phyloP scores from a whole-genome alignment of 805 yeast species.

The Ogataea chonburiensis region DNA sequence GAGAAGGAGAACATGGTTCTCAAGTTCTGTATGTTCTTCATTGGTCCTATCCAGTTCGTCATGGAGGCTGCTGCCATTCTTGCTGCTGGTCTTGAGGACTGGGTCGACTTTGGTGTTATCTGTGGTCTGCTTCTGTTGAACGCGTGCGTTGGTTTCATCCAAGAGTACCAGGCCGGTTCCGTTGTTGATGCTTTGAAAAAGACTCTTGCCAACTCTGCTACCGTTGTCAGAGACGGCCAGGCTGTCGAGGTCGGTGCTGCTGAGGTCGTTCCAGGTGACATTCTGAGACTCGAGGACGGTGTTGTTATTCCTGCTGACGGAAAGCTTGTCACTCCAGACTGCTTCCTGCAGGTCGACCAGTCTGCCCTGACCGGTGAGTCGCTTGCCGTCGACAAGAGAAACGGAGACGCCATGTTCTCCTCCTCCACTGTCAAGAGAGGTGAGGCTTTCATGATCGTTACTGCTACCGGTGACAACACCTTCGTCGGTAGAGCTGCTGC shows the following conservation, averaged over 20 bases:
- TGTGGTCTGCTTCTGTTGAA: slow-evolving; percentile 81
- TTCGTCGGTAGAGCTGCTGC: slow-evolving; percentile 98
- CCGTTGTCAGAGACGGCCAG: slow-evolving; percentile 79
- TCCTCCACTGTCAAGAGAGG: slow-evolving; percentile 95
- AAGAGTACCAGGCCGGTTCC: slow-evolving; percentile 97
- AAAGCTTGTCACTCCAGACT: slow-evolving; percentile 80
- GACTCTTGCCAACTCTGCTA: slow-evolving; percentile 88
- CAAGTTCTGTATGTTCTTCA: slow-evolving; percentile 83
- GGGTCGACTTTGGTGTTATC: slow-evolving; percentile 99
- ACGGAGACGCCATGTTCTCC: slow-evolving; percentile 85
- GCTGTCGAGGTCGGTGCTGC: slow-evolving; percentile 73
- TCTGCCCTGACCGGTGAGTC: slow-evolving; percentile 98
- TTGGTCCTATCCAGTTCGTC: slow-evolving; percentile 95
- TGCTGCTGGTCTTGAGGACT: slow-evolving; percentile 95
- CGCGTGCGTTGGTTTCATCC: slow-evolving; percentile 94
- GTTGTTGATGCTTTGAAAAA: slow-evolving; percentile 95
- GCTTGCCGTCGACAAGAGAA: slow-evolving; percentile 87
- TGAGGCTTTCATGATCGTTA: slow-evolving; percentile 90
- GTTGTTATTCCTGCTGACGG: slow-evolving; percentile 92
- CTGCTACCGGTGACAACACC: slow-evolving; percentile 94
- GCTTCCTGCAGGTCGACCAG: slow-evolving; percentile 89
- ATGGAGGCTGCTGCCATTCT: slow-evolving; percentile 95
- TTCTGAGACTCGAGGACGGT: slow-evolving; percentile 90
- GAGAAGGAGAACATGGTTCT: slow-evolving; percentile 76
- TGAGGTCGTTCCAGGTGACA: slow-evolving; percentile 95